These are phyloP conservation scores for Wickerhamiella slavikovae DNA, from an alignment of 805 yeast genomes.

Conservation along the genomic window DNA sequence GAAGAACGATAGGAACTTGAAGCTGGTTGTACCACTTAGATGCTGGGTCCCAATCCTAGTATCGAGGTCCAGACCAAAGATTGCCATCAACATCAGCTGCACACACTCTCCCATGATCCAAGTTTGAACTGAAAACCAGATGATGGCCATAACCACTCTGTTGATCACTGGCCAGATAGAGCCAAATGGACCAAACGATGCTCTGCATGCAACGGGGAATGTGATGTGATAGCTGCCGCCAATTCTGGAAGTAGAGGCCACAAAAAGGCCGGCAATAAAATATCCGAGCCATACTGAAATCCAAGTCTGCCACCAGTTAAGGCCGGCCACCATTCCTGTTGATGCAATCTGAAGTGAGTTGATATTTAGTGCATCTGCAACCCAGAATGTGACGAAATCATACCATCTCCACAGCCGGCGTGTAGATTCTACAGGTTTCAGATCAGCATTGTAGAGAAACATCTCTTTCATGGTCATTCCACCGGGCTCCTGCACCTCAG, in stretches of 20 bases:
- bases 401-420: constrained; percentile 72
- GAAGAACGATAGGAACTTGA: constrained; percentile 51
- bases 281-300: constrained; percentile 77
- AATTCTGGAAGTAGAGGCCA: constrained; percentile 44
- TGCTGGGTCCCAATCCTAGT: constrained; percentile 16
- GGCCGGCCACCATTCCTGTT: constrained; percentile 53
- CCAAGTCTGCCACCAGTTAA: constrained; percentile 84
- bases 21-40: constrained; percentile 36
- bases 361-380: constrained; percentile 71
- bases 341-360: constrained; percentile 83
- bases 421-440: constrained; percentile 53
- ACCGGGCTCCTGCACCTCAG: not conserved
- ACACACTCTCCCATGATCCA: constrained; percentile 73
- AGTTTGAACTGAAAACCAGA: constrained; percentile 76
- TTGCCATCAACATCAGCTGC: constrained; percentile 48
- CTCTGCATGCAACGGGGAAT: constrained; percentile 61
- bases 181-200: constrained; percentile 75
- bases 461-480: not conserved
- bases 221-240: constrained; percentile 66
- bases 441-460: constrained; percentile 53
- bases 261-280: constrained; percentile 41
- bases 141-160: constrained; percentile 64
- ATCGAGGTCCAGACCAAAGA: constrained; percentile 24
- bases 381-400: constrained; percentile 62
- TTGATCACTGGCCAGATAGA: constrained; percentile 70